Evolutionary conservation across 495 filamentous ascomycete species (phyloP), one percentile per base, ranked within the genome.

Genomic region (Tuber microsphaerosporum): DNA sequence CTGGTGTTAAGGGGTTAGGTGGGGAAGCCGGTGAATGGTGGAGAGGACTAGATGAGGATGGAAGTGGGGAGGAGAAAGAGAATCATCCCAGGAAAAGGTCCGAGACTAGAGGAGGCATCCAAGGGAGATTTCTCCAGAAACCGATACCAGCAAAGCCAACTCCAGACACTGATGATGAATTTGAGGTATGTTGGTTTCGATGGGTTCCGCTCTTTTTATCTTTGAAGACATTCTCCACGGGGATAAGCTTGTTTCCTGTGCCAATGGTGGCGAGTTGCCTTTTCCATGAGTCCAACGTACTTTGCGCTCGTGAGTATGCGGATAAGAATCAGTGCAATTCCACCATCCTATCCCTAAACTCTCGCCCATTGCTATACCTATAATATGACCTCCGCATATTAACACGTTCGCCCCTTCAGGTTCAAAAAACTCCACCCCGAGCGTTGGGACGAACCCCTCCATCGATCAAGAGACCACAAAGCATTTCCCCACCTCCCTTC

Each of bases 21-120:
- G 75, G 76, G 9, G 71, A 85, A 9, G 84, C 87, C 42, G 83
- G 84, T 70, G 89, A 87, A 86, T 89, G 87, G 86, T 85, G 83
- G 8, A 84, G 84, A 39, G 82, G 89, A 22, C 83, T 79, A 42
- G 81, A 83, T 1, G 79, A 79, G 26, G 84, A 82, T 22, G 69
- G 79, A 3, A 73, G 77, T 68, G 44, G 75, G 39, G 73, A 56
- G 65, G 74, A 51, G 4, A 71, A 74, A 1, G 69, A 73, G 71
- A 70, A 77, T 72, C 51, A 65, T 26, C 69, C 48, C 31, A 43
- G 72, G 70, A 61, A 71, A 39, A 69, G 74, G 20, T n/a, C 37
- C 8, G 73, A 71, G 77, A 77, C 79, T n/a, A 69, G 69, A 2
- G 56, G n/a, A 19, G 74, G 51, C 34, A 41, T 34, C 69, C 41